phyloP scores from a whole-genome alignment of 345 rosid species.

The Cochlearia excelsa region DNA sequence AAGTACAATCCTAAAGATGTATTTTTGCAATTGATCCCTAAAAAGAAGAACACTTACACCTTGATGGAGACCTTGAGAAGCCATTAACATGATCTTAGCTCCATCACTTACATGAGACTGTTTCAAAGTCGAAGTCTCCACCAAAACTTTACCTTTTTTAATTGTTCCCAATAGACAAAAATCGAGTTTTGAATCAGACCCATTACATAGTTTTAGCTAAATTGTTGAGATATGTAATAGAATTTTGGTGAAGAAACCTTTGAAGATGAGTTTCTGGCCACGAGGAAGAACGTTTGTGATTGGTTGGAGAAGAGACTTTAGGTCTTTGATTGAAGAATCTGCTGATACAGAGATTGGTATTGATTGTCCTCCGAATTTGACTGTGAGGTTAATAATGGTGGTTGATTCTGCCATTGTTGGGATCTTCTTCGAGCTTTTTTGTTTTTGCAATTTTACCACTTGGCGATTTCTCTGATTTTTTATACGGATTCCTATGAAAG shows the following conservation, averaged over 20 bases:
- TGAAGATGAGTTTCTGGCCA: constrained; percentile 87
- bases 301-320: constrained; percentile 71
- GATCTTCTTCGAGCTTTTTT: constrained; percentile 31
- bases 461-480: neutral
- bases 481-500: too few species aligned
- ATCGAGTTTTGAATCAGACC: constrained; percentile 8
- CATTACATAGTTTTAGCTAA: neutral
- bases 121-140: constrained; percentile 59
- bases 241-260: constrained; percentile 43
- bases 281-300: constrained; percentile 93
- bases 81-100: constrained; percentile 85
- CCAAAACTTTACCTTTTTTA: constrained; percentile 65
- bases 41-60: constrained; percentile 50
- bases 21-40: neutral
- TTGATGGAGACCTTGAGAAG: constrained; percentile 88
- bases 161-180: neutral
- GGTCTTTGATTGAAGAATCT: constrained; percentile 51
- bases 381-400: constrained; percentile 41
- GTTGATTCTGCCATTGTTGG: constrained; percentile 26
- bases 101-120: constrained; percentile 60
- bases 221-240: neutral
- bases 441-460: constrained; percentile 7
- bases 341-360: constrained; percentile 52
- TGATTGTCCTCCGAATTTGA: constrained; percentile 68
- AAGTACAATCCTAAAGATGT: too few species aligned